Conservation (phyloP, 495 filamentous ascomycete genomes). For the Eremomyces bilateralis region DNA sequence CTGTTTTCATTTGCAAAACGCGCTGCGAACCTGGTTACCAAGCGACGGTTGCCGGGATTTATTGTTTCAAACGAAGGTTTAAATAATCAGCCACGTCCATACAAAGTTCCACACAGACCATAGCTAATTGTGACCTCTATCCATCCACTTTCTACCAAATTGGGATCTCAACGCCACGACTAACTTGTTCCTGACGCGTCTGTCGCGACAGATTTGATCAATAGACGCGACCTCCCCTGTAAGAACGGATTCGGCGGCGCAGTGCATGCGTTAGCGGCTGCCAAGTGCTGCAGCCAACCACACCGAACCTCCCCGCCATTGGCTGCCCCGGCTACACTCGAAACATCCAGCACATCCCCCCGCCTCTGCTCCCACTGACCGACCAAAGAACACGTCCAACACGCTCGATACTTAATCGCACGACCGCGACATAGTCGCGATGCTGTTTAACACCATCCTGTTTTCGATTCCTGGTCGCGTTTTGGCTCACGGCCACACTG, state of each 20-base stretch:
- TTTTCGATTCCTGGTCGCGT: slow-evolving; percentile 10
- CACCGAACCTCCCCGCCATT: not conserved
- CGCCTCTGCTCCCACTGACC: not conserved
- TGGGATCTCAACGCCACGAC: too few relatives aligned
- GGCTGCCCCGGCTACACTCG: not conserved
- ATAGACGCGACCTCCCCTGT: not conserved
- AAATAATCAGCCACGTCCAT: too few relatives aligned
- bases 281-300: not conserved
- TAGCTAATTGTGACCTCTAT: not conserved
- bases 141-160: too few relatives aligned
- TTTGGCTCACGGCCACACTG: slow-evolving; percentile 8
- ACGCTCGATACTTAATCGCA: not conserved
- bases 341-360: not conserved
- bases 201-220: not conserved
- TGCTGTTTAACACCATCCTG: not conserved
- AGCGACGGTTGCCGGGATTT: not conserved
- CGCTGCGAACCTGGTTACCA: not conserved
- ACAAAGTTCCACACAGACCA: not conserved
- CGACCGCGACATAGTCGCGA: not conserved
- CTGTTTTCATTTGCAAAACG: not conserved
- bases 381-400: not conserved
- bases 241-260: not conserved
- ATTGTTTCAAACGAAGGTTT: too few relatives aligned
- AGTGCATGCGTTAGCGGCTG: not conserved
- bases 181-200: not conserved